Base-by-base conservation (phyloP, 1,139 yeast genomes). In the Suhomyces maxii region DNA sequence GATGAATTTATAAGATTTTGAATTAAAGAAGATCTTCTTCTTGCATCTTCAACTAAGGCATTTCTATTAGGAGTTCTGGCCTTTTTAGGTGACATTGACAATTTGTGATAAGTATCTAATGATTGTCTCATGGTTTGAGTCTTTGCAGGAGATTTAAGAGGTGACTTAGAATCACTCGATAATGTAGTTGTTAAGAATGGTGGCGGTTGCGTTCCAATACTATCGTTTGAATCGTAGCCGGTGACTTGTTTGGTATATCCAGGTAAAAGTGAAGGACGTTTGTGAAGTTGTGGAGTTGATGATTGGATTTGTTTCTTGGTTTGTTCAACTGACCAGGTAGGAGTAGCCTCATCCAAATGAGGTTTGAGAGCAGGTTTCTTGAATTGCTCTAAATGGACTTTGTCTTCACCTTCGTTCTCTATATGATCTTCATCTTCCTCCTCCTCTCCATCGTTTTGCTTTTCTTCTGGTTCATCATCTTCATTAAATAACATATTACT, bases 1-100 rank as follows among this genome's bases (percentile, higher is more conserved):
- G 82, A 78, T 0, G 82, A 77, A 48, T 77, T 74, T 41, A 73
- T 60, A 39, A 71, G 67, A 41, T 69, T 67, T 45, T 73, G 73
- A 13, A 77, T 72, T 54, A 73, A 60, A 26, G 78, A 68, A 7
- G 79, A 71, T 42, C 80, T 60, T 41, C 69, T 58, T 26, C 63
- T 59, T 9, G 54, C 51, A 53, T 59, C 49, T 55, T 55, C 53
- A 42, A 47, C 52, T 51, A 50, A 37, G 37, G 44, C 49, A 37
- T 50, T 44, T 42, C 53, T 48, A 45, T 42, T 52, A 2, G 72
- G 71, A 2, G 74, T 63, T 3, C 53, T 50, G 54, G 51, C 47
- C 46, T 61, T 70, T 51, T 61, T 60, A 26, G 71, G 78, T 45
- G 67, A 74, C 36, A 67, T 67, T 46, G 66, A 68, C 26, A 68